Percentiles rank a stretch among this genome's conserved stretches.
Conservation (phyloP, 2,329 filamentous ascomycete species). For the Aspergillus novoparasiticus region DNA sequence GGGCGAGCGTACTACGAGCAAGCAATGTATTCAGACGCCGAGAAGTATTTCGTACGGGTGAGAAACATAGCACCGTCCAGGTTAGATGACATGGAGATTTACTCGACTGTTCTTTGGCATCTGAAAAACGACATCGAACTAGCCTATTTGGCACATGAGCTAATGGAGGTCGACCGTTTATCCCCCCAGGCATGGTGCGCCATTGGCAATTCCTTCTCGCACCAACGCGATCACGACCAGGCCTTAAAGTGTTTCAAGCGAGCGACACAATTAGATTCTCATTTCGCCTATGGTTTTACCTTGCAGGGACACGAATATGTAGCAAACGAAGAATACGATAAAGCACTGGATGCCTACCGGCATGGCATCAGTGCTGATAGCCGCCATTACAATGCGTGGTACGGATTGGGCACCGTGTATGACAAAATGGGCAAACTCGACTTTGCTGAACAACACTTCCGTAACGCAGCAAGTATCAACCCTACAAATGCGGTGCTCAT, state of each 20-base stretch:
- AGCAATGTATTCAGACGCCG: slow-evolving; percentile 80
- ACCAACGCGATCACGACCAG: slow-evolving; percentile 90
- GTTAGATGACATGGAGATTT: slow-evolving; percentile 95
- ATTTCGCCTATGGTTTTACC: slow-evolving; percentile 94
- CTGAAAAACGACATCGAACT: slow-evolving; percentile 89
- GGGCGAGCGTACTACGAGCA: slow-evolving; percentile 92
- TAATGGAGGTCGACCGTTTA: slow-evolving; percentile 82
- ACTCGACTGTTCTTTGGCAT: slow-evolving; percentile 99
- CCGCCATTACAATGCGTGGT: slow-evolving; percentile 98
- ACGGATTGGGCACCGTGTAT: slow-evolving; percentile 79
- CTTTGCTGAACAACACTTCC: slow-evolving; percentile 88
- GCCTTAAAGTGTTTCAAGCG: slow-evolving; percentile 92
- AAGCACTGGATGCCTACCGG: slow-evolving; percentile 84
- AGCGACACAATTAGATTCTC: slow-evolving; percentile 84
- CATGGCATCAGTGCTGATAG: slow-evolving; percentile 82
- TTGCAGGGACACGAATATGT: slow-evolving; percentile 95
- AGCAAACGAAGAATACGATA: slow-evolving; percentile 95
- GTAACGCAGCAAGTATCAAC: slow-evolving; percentile 84
- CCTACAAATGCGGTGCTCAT: slow-evolving; percentile 90
- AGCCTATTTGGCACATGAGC: slow-evolving; percentile 86
- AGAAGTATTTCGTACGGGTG: slow-evolving; percentile 80
- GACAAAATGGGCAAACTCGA: slow-evolving; percentile 90
- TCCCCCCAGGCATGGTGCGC: slow-evolving; percentile 96
- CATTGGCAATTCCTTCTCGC: slow-evolving; percentile 90
- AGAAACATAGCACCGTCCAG: slow-evolving; percentile 78